Conservation (phyloP, 2,329 filamentous ascomycete genomes). For the Neodidymelliopsis sp. region DNA sequence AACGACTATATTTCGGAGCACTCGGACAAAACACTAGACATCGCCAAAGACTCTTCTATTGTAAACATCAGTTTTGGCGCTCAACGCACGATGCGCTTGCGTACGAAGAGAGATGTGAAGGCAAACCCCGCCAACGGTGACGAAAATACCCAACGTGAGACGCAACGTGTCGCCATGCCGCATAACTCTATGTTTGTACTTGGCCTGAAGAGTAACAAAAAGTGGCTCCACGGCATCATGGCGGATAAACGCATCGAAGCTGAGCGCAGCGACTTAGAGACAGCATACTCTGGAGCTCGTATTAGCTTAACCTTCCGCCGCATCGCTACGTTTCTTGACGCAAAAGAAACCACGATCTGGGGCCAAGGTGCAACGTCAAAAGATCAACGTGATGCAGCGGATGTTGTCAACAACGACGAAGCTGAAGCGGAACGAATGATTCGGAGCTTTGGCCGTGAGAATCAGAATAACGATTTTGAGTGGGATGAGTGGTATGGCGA, state of each 20-base stretch:
- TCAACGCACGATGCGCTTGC: constrained; percentile 85
- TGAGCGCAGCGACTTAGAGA: constrained; percentile 75
- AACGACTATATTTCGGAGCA: constrained; percentile 95
- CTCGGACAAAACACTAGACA: constrained; percentile 95
- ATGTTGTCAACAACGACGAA: constrained; percentile 74
- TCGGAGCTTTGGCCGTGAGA: constrained; percentile 83
- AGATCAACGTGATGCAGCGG: constrained; percentile 63
- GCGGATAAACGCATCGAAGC: constrained; percentile 77
- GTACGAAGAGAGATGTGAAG: constrained; percentile 71
- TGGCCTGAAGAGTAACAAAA: constrained; percentile 79
- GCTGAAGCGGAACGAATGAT: constrained; percentile 73
- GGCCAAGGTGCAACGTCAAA: constrained; percentile 86
- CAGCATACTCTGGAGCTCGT: constrained; percentile 75
- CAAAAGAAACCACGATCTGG: constrained; percentile 76
- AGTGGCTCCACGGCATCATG: constrained; percentile 92
- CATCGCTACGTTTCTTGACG: constrained; percentile 84
- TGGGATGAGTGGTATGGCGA: constrained; percentile 79
- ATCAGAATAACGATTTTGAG: constrained; percentile 72
- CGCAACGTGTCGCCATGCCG: constrained; percentile 75
- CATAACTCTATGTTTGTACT: constrained; percentile 91
- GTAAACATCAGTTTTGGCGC: constrained; percentile 95
- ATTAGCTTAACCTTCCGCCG: constrained; percentile 92
- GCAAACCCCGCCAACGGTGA: constrained; percentile 26
- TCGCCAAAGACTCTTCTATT: constrained; percentile 80
- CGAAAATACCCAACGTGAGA: constrained; percentile 55